Evolutionary conservation across 108 stramenopile species (phyloP).

Genomic region (Fistulifera solaris): DNA sequence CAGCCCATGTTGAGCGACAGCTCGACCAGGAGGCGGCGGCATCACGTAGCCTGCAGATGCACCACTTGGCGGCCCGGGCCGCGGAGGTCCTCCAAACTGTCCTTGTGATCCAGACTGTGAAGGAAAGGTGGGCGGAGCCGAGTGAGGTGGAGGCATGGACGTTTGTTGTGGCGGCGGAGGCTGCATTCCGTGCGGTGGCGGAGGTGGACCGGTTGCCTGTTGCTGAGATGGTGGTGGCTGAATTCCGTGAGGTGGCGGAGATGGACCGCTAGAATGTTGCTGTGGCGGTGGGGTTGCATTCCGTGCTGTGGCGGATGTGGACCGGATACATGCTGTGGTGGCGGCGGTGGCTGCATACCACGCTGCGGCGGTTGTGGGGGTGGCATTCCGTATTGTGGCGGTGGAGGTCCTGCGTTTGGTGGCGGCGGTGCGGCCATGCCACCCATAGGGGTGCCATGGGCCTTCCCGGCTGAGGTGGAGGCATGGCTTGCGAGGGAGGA

Average conservation of each 20-base stretch:
- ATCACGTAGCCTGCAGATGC: conserved; percentile 5
- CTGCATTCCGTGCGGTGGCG: conserved; percentile 1
- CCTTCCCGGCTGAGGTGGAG: conserved; percentile 1
- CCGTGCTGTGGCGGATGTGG: conserved; percentile 15
- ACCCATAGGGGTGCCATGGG: not conserved
- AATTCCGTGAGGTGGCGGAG: not conserved
- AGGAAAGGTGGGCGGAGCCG: not conserved
- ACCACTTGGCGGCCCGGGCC: conserved; percentile 22
- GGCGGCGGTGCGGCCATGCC: conserved; percentile 10
- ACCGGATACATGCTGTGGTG: not conserved
- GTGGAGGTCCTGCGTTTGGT: conserved; percentile 10
- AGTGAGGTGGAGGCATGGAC: conserved; percentile 6
- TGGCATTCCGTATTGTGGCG: conserved; percentile 5
- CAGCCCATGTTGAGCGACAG: not conserved
- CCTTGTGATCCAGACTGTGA: conserved; percentile 7
- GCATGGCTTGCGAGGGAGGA: conserved; percentile 13
- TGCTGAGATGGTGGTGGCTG: conserved; percentile 6
- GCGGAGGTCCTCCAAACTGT: conserved; percentile 32
- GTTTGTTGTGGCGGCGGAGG: conserved; percentile 7
- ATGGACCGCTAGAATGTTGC: conserved; percentile 2
- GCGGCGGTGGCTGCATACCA: conserved; percentile 6
- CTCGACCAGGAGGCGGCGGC: conserved; percentile 9
- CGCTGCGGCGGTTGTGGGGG: conserved; percentile 10
- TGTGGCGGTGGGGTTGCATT: conserved; percentile 15
- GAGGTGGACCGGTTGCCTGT: not conserved